Evolutionary conservation across 2,329 filamentous ascomycete genomes (phyloP).

Genomic region (Aplosporella prunicola): DNA sequence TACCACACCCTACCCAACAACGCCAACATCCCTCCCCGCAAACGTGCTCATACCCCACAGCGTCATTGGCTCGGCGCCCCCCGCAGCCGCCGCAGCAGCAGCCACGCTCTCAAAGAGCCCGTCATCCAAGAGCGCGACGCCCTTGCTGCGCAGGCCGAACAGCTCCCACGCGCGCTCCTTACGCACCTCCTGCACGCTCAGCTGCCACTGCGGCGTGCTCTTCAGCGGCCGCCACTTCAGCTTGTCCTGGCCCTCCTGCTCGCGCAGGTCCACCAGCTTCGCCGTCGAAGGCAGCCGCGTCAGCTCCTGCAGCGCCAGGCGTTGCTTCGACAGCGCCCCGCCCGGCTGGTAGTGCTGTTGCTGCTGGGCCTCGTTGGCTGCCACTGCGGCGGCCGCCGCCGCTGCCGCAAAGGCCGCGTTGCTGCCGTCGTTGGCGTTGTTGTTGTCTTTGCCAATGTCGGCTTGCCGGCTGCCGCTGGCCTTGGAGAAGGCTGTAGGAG

Average conservation of each 20-base stretch:
- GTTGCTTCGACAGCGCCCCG: slow-evolving; percentile 1
- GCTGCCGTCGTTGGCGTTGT: no score
- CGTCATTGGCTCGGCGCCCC: no score
- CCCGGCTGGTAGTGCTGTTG: slow-evolving; percentile 5
- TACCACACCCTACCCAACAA: no score
- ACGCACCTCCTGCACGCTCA: slow-evolving; percentile 9
- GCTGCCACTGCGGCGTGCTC: slow-evolving; percentile 12
- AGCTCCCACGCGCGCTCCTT: slow-evolving; percentile 6
- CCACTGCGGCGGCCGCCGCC: neutral
- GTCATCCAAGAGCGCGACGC: no score
- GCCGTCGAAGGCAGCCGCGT: slow-evolving; percentile 1
- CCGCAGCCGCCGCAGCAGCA: no score
- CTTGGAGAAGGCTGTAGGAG: no score
- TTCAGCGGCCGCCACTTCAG: slow-evolving; percentile 10
- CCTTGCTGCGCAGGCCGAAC: neutral
- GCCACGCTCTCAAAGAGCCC: no score
- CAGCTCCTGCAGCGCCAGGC: no score
- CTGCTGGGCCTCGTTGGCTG: slow-evolving; percentile 4
- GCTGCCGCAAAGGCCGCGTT: neutral
- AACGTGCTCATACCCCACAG: no score
- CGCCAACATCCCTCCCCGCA: no score
- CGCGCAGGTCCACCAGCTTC: neutral
- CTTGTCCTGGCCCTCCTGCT: neutral
- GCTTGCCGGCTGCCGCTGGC: no score
- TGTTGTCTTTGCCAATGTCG: no score